A percentile compares a stretch with the other conserved stretches of the same genome.
These are phyloP conservation scores for Geotrichum restrictum DNA, from an alignment of 1,139 yeast genomes.

Conservation along the genomic window DNA sequence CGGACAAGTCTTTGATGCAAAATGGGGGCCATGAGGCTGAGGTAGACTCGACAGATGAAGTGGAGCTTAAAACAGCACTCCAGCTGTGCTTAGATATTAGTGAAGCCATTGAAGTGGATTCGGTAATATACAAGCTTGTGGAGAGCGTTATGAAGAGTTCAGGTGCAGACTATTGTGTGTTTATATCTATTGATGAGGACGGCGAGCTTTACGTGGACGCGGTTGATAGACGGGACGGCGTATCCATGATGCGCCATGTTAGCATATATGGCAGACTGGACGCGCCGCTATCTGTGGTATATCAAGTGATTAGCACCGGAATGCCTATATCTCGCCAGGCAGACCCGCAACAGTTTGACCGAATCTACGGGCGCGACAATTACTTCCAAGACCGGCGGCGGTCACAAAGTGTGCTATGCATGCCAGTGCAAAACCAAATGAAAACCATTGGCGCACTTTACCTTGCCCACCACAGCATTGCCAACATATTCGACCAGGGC, in stretches of 20 bases:
- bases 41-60: slow-evolving; percentile 4
- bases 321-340: slow-evolving; percentile 40
- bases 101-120: slow-evolving; percentile 44
- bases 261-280: slow-evolving; percentile 45
- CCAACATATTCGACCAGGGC: slow-evolving; percentile 37
- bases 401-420: slow-evolving; percentile 44
- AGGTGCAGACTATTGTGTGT: slow-evolving; percentile 48
- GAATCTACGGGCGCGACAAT: slow-evolving; percentile 43
- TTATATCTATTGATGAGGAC: slow-evolving; percentile 40
- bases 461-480: slow-evolving; percentile 41
- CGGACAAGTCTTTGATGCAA: not conserved
- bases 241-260: slow-evolving; percentile 41
- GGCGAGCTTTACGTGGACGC: slow-evolving; percentile 44
- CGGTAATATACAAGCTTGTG: slow-evolving; percentile 44
- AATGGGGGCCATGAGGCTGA: slow-evolving; percentile 4
- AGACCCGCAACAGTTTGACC: slow-evolving; percentile 42
- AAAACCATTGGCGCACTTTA: slow-evolving; percentile 50
- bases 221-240: slow-evolving; percentile 43
- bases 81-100: slow-evolving; percentile 50
- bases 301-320: slow-evolving; percentile 44
- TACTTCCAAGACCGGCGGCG: slow-evolving; percentile 42
- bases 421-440: slow-evolving; percentile 48
- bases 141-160: slow-evolving; percentile 45
- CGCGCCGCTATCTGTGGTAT: slow-evolving; percentile 46
- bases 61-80: slow-evolving; percentile 32